Evolutionary conservation across 2,329 filamentous ascomycete species (phyloP).

Genomic region (Volutella citrinella): DNA sequence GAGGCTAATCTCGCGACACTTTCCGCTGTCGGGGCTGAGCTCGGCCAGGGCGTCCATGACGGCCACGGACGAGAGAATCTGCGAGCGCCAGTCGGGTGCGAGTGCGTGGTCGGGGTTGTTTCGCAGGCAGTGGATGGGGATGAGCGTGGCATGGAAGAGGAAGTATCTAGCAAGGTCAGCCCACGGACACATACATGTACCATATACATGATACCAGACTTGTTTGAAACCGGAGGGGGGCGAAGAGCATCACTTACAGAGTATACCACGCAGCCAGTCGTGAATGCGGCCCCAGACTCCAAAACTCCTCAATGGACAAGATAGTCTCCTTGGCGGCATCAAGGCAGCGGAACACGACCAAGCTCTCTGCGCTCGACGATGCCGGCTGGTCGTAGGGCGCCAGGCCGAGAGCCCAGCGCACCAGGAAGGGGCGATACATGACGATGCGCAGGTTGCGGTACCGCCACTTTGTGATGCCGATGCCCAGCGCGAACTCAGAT

Average conservation of each 20-base stretch:
- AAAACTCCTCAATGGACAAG: slow-evolving; percentile 7
- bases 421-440: slow-evolving; percentile 14
- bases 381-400: slow-evolving; percentile 8
- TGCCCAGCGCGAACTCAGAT: slow-evolving; percentile 9
- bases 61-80: slow-evolving; percentile 13
- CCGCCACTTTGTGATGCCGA: slow-evolving; percentile 12
- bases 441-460: slow-evolving; percentile 13
- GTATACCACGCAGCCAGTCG: slow-evolving; percentile 14
- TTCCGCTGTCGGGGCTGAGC: slow-evolving; percentile 17
- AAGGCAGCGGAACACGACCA: slow-evolving; percentile 13
- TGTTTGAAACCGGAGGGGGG: too few relatives aligned
- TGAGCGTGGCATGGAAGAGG: slow-evolving; percentile 13
- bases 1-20: slow-evolving; percentile 18
- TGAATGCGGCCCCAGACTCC: slow-evolving; percentile 11
- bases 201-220: too few relatives aligned
- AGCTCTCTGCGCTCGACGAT: slow-evolving; percentile 11
- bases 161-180: slow-evolving; percentile 7
- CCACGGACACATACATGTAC: too few relatives aligned
- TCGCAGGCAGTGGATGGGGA: slow-evolving; percentile 11
- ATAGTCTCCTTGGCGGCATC: slow-evolving; percentile 14
- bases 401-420: slow-evolving; percentile 11
- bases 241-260: slow-evolving; percentile 5
- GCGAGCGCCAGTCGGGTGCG: slow-evolving; percentile 11
- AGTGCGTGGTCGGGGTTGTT: slow-evolving; percentile 12
- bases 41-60: slow-evolving; percentile 17